Evolutionary conservation across 345 rosid species (phyloP), one percentile per base, ranked within the genome.

Genomic region (Aquilaria yunnanensis): DNA sequence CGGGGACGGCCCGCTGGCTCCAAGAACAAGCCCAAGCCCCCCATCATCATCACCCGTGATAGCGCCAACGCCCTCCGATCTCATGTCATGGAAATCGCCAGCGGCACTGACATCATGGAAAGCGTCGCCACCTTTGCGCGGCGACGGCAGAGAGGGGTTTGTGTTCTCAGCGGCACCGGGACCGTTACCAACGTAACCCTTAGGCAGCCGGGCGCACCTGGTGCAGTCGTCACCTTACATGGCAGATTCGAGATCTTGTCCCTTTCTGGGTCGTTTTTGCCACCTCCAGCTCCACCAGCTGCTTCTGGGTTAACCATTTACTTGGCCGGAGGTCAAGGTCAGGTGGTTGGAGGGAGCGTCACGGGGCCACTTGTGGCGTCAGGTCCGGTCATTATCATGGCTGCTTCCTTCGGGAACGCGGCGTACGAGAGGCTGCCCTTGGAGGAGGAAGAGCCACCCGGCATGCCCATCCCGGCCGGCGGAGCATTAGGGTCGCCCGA

Each of bases 351-450:
- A n/a, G 98, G 98, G 12, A 81, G 85, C 47, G 93, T 83, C 45
- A 96, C 78, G 10, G 93, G 98, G 4, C 87, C 88, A 37, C 89
- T 92, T 2, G 33, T 82, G 52, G 93, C 98, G 3, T 85, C 88
- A 0, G 98, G 98, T 9, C 98, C 96, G 48, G 91, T 89, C 49
- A 90, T 92, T 62, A 72, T 92, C 59, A 89, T 92, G 96, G 96
- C 96, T 1, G 98, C 98, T 65, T 92, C 98, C 14, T 92, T 92
- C 56, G 90, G 98, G 14, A 89, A 92, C 84, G 98, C 98, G n/a
- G 91, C 96, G n/a, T 92, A 89, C 57, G 89, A 87, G 76, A 76
- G 92, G 67, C 74, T 90, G 71, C 97, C 97, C 9, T 58, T 87
- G 64, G 97, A 90, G 61, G 97, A 90, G 54, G 95, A 90, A 30